Evolutionary conservation across 108 stramenopile genomes (phyloP).

Genomic region (Cylindrotheca closterium): DNA sequence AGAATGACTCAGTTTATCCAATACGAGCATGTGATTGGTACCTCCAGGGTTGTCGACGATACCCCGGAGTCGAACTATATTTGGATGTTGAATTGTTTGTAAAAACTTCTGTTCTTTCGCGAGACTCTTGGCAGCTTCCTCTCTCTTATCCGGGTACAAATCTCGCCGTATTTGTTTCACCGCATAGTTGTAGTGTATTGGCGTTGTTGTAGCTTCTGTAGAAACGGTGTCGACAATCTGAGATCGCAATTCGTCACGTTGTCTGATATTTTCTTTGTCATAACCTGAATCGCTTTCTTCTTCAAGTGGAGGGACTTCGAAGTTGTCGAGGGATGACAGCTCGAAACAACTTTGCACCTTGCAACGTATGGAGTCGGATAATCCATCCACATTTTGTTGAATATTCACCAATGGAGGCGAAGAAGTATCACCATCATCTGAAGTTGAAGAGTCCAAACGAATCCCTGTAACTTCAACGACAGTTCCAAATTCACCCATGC

Average conservation of each 20-base stretch:
- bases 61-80: slow-evolving; percentile 64
- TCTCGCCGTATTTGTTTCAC: slow-evolving; percentile 36
- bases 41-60: slow-evolving; percentile 44
- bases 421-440: not conserved
- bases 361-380: not conserved
- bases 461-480: slow-evolving; percentile 18
- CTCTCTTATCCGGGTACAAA: slow-evolving; percentile 41
- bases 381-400: not conserved
- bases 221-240: not conserved
- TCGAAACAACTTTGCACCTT: not conserved
- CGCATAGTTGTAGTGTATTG: slow-evolving; percentile 5
- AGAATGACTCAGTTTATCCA: slow-evolving; percentile 62
- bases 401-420: not conserved
- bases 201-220: not conserved
- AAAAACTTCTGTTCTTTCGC: slow-evolving; percentile 76
- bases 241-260: not conserved
- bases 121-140: slow-evolving; percentile 49
- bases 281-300: not conserved
- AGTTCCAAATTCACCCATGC: slow-evolving; percentile 38
- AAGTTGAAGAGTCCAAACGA: not conserved
- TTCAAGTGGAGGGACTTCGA: not conserved
- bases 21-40: slow-evolving; percentile 49
- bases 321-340: not conserved
- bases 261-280: not conserved
- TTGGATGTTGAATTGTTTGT: slow-evolving; percentile 57